Percentiles rank a stretch among this genome's conserved stretches.
Evolutionary conservation across 257 asterid genomes (phyloP).

Genomic region (Eustoma russellianum): DNA sequence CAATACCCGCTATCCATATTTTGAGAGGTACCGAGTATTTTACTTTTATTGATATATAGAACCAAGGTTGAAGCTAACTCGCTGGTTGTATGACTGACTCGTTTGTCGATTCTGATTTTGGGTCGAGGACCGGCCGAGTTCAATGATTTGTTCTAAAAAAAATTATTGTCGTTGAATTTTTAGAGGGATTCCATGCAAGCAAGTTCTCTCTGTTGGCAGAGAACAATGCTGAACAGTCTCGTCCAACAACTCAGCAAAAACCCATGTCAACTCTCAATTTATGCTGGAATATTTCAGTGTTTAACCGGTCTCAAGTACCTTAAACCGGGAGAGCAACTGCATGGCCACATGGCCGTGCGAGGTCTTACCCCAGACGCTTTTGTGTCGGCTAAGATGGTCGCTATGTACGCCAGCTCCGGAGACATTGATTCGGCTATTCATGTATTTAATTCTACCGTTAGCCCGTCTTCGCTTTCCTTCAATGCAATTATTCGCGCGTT

Average conservation of each 20-base stretch:
- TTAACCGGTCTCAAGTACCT: conserved; percentile 52
- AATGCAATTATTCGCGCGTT: conserved; percentile 74
- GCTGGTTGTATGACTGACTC: too few relatives aligned
- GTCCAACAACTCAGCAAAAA: conserved; percentile 29
- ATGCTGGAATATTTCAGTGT: conserved; percentile 50
- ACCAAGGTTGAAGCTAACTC: too few relatives aligned
- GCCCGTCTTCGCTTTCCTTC: conserved; percentile 41
- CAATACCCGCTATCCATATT: too few relatives aligned
- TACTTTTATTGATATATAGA: too few relatives aligned
- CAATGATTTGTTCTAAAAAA: too few relatives aligned
- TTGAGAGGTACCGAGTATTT: too few relatives aligned
- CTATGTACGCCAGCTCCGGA: conserved; percentile 90
- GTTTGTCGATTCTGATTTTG: too few relatives aligned
- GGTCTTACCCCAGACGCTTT: conserved; percentile 44
- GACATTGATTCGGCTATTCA: conserved; percentile 50
- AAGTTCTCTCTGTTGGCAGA: too few relatives aligned
- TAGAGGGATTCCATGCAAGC: not conserved
- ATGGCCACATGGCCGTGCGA: conserved; percentile 50
- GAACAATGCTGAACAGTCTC: conserved; percentile 29
- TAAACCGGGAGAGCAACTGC: conserved; percentile 64
- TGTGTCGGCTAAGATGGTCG: conserved; percentile 78
- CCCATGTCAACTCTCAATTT: conserved; percentile 29
- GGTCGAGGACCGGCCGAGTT: too few relatives aligned
- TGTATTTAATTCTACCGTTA: conserved; percentile 28
- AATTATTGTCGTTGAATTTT: too few relatives aligned